These are phyloP conservation scores for Ogataea siamensis DNA, from an alignment of 805 yeast species.

Conservation along the genomic window DNA sequence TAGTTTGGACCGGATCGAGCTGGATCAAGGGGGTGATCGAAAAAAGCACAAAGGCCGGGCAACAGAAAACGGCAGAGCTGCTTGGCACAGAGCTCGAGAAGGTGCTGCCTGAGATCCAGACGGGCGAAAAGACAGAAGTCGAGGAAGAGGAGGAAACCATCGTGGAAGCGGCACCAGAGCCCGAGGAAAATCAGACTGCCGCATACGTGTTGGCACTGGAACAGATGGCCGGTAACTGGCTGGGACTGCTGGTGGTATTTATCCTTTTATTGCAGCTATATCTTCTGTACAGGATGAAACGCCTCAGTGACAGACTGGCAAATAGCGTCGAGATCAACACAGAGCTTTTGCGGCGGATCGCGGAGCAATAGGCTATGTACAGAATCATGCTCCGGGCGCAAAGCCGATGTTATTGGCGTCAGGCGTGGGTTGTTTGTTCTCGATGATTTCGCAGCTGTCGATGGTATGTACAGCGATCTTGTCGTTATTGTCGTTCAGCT, in stretches of 20 bases:
- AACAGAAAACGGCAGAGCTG: slow-evolving; percentile 53
- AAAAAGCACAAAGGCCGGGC: slow-evolving; percentile 80
- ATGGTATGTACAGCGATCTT: slow-evolving; percentile 60
- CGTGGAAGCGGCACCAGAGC: slow-evolving; percentile 1
- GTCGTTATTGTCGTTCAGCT: slow-evolving; percentile 54
- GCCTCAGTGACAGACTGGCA: slow-evolving; percentile 1
- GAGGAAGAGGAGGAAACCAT: slow-evolving; percentile 1
- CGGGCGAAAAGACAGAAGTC: not conserved
- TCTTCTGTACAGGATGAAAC: slow-evolving; percentile 7
- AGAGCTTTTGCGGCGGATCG: slow-evolving; percentile 1
- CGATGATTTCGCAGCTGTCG: slow-evolving; percentile 62
- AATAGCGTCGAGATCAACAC: slow-evolving; percentile 2
- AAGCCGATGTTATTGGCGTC: slow-evolving; percentile 18
- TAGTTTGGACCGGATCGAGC: slow-evolving; percentile 87
- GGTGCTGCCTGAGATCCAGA: slow-evolving; percentile 18
- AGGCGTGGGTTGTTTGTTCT: slow-evolving; percentile 33
- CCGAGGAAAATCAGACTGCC: not conserved
- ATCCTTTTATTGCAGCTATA: slow-evolving; percentile 12
- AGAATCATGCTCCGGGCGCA: slow-evolving; percentile 20
- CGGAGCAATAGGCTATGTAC: slow-evolving; percentile 5
- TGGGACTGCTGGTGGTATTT: slow-evolving; percentile 7
- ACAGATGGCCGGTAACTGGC: slow-evolving; percentile 13
- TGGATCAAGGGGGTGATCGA: slow-evolving; percentile 93
- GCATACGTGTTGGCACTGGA: slow-evolving; percentile 4
- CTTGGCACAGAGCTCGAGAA: slow-evolving; percentile 32